Evolutionary conservation across 805 yeast genomes (phyloP).

Genomic region (Nakazawaea molendinolei): DNA sequence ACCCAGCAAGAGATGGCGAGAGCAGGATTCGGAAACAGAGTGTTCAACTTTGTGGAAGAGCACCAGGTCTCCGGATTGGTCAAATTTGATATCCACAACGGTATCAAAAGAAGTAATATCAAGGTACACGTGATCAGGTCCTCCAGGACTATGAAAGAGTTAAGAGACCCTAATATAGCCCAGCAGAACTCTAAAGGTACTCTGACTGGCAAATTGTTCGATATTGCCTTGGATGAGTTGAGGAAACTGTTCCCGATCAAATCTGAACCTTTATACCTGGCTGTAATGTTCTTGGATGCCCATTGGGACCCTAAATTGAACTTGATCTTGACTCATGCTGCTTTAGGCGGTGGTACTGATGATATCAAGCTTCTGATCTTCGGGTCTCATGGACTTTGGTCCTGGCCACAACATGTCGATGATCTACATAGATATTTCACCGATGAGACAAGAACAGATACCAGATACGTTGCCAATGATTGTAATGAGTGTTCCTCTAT

Average conservation of each 20-base stretch:
- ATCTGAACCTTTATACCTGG: constrained; percentile 60
- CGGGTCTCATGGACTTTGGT: constrained; percentile 86
- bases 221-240: constrained; percentile 74
- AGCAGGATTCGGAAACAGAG: constrained; percentile 70
- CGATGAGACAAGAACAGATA: constrained; percentile 62
- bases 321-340: constrained; percentile 81
- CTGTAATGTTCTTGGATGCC: constrained; percentile 78
- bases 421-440: constrained; percentile 60
- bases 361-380: constrained; percentile 76
- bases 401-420: constrained; percentile 88
- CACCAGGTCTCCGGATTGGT: constrained; percentile 47
- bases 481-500: constrained; percentile 74
- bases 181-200: constrained; percentile 77
- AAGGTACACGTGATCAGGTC: constrained; percentile 74
- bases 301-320: constrained; percentile 64
- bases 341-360: constrained; percentile 82
- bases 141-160: constrained; percentile 59
- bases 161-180: constrained; percentile 74
- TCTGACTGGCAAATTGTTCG: constrained; percentile 69
- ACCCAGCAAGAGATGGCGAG: constrained; percentile 85
- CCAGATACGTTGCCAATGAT: constrained; percentile 83
- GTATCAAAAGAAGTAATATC: constrained; percentile 43
- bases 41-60: constrained; percentile 71
- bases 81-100: constrained; percentile 29
- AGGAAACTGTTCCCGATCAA: constrained; percentile 50